Evolutionary conservation across 257 asterid species (phyloP), one percentile per base, ranked within the genome.

Genomic region (Hygrophila difformis): DNA sequence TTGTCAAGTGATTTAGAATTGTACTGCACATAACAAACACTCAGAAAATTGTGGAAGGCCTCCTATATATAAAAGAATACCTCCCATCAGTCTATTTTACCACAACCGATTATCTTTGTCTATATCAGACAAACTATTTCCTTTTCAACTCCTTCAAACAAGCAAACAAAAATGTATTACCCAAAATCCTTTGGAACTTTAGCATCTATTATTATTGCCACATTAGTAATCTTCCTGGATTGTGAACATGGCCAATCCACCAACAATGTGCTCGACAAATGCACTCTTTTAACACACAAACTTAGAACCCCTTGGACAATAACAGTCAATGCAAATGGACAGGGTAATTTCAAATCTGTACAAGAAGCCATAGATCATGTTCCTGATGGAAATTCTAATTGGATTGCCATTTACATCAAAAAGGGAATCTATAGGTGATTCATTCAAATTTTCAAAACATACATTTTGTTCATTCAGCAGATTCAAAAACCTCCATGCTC

Each of bases 381-480:
- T 22, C 93, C 97, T 3, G 63, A 62, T 33, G 73, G 77, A n/a
- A 83, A 87, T 58, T 59, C 82, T 17, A 28, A 87, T 36, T 87
- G 93, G 94, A 22, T 69, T 42, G 59, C 66, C 49, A 77, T 87
- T 54, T 76, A 83, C 54, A 55, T 87, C 44, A 57, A 36, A 8
- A 77, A 73, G 74, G 97, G 97, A 31, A 56, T 65, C 23, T 87
- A 83, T 67, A 87, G 94, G 97, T 82, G 39, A 47, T 33, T 33
- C 6, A 24, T 17, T 45, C 5, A 12, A 18, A 19, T 12, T 41
- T 23, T 7, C 29, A 24, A 24, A 24, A 7, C 29, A 3, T 24
- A 24, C 7, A 2, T 24, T 39, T 1, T 39, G 44, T 14, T 35
- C 18, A 4, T 18, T 3, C 24, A 1, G 3, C 2, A 6, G 29